Base-by-base conservation (phyloP, 331 rosid genomes). In the Telfairia occidentalis region DNA sequence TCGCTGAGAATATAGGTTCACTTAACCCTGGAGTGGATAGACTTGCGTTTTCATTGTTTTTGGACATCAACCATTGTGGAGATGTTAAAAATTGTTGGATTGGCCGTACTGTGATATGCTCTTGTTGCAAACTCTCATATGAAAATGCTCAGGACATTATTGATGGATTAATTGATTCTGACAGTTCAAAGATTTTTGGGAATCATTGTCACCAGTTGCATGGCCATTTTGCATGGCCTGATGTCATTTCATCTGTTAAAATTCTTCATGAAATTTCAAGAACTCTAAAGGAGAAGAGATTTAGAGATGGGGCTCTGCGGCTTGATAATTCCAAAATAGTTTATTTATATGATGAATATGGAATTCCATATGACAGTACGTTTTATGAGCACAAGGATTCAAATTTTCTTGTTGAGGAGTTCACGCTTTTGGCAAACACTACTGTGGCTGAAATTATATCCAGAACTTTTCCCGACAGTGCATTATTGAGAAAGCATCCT, bases 101-200 rank as follows among this genome's bases (percentile, higher is more conserved):
- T 78, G 93, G 93, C 61, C 96, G 92, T 23, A 82, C 97, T 48
- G 90, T 95, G 81, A 87, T 95, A 69, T 82, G 80, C 9, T 92
- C 97, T 15, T 95, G 92, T 53, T 90, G 97, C 85, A 88, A 95
- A 78, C 97, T 95, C 80, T 90, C 97, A 34, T 91, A 90, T 76
- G 92, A 88, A 55, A 88, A 83, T 28, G 93, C 91, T 10, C 96
- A 92, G 77, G 84, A 81, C 73, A 88, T 95, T 57, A 88, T 95
- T 59, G 90, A 91, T 42, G 89, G 71, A 82, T 73, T 55, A 74
- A 26, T 72, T 67, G 77, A 82, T 80, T 55, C 77, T 52, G 88
- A 76, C 18, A 57, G 80, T 77, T 79, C 59, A 15, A 76, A 74
- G 26, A 37, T 63, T 34, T 55, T 65, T 53, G 83, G 66, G 71